phyloP scores from a whole-genome alignment of 768 basidiomycete genomes.

The Podaxis sp. region DNA sequence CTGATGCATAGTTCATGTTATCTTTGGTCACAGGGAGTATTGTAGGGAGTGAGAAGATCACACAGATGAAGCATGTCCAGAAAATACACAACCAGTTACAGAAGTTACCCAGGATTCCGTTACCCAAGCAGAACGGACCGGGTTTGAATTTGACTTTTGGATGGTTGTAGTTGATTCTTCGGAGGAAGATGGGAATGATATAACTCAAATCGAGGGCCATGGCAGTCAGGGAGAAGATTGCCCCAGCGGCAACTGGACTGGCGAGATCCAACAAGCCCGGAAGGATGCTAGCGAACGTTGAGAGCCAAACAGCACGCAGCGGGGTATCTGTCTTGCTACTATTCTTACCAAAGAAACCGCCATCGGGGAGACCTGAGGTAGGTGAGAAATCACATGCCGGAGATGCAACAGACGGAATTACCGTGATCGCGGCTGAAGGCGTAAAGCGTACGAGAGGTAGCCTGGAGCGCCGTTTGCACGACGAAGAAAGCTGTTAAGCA shows the following conservation, averaged over 20 bases:
- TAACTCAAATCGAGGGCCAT: conserved; percentile 80
- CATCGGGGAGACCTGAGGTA: conserved; percentile 62
- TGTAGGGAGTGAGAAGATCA: conserved; percentile 76
- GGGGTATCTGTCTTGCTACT: conserved; percentile 68
- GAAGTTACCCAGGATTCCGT: conserved; percentile 59
- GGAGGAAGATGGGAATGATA: conserved; percentile 78
- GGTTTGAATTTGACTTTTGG: conserved; percentile 84
- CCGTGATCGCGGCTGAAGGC: conserved; percentile 84
- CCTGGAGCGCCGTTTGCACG: conserved; percentile 78
- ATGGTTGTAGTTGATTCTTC: conserved; percentile 66
- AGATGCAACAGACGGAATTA: conserved; percentile 21
- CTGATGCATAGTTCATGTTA: conserved; percentile 85
- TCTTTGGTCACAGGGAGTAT: conserved; percentile 62
- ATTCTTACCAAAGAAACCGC: conserved; percentile 73
- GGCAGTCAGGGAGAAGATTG: conserved; percentile 80
- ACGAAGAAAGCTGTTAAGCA: conserved; percentile 89
- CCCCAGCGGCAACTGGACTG: conserved; percentile 72
- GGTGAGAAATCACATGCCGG: conserved; percentile 6
- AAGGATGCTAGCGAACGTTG: conserved; percentile 64
- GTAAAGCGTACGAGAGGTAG: conserved; percentile 77
- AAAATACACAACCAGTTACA: conserved; percentile 65
- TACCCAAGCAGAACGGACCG: conserved; percentile 85
- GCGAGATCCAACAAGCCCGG: conserved; percentile 78
- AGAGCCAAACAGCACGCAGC: conserved; percentile 73
- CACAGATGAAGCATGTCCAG: conserved; percentile 68